Conservation (phyloP, 805 yeast genomes). For the Kurtzmaniella fragi region DNA sequence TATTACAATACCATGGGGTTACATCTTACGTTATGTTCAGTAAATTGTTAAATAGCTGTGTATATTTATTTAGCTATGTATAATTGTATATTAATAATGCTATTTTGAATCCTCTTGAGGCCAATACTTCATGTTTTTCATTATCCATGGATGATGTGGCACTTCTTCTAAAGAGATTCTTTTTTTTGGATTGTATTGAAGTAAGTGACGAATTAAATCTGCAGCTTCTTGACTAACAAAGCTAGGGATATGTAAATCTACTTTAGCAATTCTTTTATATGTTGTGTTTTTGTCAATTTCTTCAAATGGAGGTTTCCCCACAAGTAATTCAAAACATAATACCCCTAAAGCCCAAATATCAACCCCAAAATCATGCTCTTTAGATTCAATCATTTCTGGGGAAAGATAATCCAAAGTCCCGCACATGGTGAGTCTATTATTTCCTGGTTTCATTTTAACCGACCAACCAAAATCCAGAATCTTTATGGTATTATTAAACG, state of each 20-base stretch:
- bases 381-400: slow-evolving; percentile 89
- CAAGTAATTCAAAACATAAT: slow-evolving; percentile 76
- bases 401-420: slow-evolving; percentile 94
- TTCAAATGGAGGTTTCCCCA: slow-evolving; percentile 91
- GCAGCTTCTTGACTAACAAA: slow-evolving; percentile 70
- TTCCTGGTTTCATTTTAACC: slow-evolving; percentile 39
- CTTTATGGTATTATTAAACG: slow-evolving; percentile 71
- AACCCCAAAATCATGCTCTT: slow-evolving; percentile 70
- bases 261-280: slow-evolving; percentile 70
- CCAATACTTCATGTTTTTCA: slow-evolving; percentile 63
- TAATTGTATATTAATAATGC: background rate
- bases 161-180: slow-evolving; percentile 61
- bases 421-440: slow-evolving; percentile 74
- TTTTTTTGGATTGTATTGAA: slow-evolving; percentile 64
- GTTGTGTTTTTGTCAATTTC: slow-evolving; percentile 75
- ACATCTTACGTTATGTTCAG: background rate
- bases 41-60: too few relatives aligned
- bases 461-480: slow-evolving; percentile 97
- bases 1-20: too few relatives aligned
- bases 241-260: slow-evolving; percentile 70
- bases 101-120: slow-evolving; percentile 12
- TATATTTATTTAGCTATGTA: background rate
- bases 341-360: slow-evolving; percentile 95
- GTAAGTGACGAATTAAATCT: slow-evolving; percentile 59
- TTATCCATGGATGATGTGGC: slow-evolving; percentile 79